Evolutionary conservation across 2,329 filamentous ascomycete species (phyloP), one percentile per base, ranked within the genome.

Genomic region (Aspergillus japonicus): DNA sequence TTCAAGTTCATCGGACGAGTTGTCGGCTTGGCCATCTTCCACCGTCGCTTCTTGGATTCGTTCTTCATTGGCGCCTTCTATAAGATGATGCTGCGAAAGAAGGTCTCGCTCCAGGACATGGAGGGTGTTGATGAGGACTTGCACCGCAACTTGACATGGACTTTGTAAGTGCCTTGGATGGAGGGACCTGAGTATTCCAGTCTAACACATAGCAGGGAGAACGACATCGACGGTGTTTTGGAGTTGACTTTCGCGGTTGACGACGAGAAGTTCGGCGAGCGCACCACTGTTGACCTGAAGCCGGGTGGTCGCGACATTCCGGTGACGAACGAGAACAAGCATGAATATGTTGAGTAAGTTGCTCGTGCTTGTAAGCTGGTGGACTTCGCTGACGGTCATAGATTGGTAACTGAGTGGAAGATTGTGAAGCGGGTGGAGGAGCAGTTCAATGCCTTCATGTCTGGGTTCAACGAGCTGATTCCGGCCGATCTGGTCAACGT

Each of bases 1-100:
- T 99, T 99, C 87, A 98, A 96, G 78, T 99, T 99, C 74, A 99
- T 99, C 71, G 95, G 95, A 52, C 91, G 95, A 61, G 95, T 99
- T 29, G 95, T 99, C 60, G 95, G 95, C 62, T 79, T 99, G 68
- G 94, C 95, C 62, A 99, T 99, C 72, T 99, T 99, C 87, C 95
- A 99, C 78, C 87, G 95, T 60, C 89, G 95, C 54, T 99, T 99
- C 84, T 81, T 99, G 64, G 95, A 99, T 75, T 96, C 95, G 35
- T 99, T 99, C 83, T 99, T 99, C 78, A 98, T 99, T 73, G 95
- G 95, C 52, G 95, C 95, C 31, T 88, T 99, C 72, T 99, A 99
- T 85, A 99, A 99, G 85, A 99, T 99, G 95, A 90, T 99, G 73
- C 80, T 99, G 63, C 89, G 90, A 75, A 99, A 98, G 84, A 88